phyloP scores from a whole-genome alignment of 1,284 basidiomycete species.

The Cutaneotrichosporon cavernicola region DNA sequence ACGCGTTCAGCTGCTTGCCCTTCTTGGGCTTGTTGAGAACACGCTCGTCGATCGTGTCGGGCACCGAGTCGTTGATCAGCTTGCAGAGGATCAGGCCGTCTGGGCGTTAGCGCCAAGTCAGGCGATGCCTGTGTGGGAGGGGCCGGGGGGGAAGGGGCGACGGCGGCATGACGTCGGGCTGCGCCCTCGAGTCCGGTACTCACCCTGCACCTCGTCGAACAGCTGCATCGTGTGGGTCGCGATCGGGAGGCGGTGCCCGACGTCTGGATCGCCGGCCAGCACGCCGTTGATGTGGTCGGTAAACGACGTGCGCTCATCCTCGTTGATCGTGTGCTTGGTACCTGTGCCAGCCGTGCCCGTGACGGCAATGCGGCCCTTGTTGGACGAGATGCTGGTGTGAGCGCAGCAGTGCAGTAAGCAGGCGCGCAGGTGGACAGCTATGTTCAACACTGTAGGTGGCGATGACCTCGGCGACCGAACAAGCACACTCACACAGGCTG shows the following conservation, averaged over 20 bases:
- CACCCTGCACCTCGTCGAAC: constrained; percentile 86
- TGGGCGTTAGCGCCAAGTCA: constrained; percentile 24
- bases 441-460: not conserved
- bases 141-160: not conserved
- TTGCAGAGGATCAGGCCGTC: constrained; percentile 96
- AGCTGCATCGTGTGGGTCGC: constrained; percentile 98
- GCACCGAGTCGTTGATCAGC: constrained; percentile 98
- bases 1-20: constrained; percentile 73
- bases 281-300: constrained; percentile 94
- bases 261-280: constrained; percentile 83
- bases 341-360: constrained; percentile 88
- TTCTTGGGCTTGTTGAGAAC: constrained; percentile 84
- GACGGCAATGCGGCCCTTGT: constrained; percentile 86
- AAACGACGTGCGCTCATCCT: constrained; percentile 93
- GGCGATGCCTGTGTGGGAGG: not conserved
- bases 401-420: not conserved
- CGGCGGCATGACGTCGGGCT: not conserved
- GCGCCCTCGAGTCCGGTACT: constrained; percentile 17
- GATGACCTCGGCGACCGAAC: not conserved
- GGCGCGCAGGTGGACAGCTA: not conserved
- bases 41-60: constrained; percentile 97
- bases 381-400: constrained; percentile 61
- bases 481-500: constrained; percentile 41
- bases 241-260: constrained; percentile 81
- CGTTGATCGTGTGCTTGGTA: constrained; percentile 96